Evolutionary conservation across 2,329 filamentous ascomycete genomes (phyloP), one percentile per base, ranked within the genome.

Genomic region (Fusarium sp.): DNA sequence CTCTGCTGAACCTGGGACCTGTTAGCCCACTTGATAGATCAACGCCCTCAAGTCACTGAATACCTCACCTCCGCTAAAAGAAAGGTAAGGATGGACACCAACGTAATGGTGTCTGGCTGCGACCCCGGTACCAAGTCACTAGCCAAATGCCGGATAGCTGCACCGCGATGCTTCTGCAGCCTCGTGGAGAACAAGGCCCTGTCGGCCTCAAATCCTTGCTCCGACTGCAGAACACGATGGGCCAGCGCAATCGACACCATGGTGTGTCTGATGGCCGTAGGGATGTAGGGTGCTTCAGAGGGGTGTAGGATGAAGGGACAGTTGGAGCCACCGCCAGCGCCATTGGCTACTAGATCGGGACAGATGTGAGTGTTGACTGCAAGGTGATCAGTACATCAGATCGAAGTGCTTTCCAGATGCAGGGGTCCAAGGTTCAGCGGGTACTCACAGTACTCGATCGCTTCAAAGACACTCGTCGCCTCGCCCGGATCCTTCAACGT

Each of bases 361-460:
- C 70, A 75, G 5, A 76, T 69, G 27, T 67, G 50, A 17, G 32
- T 27, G 32, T 76, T 76, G 47, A 71, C 72, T 76, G 27, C 11
- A 20, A 22, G 9, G 4, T 15, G 27, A 15, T 40, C 20, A 45
- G 35, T 32, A 32, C 25, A 52, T 20, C 2, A 52, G 45, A n/a
- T 45, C 20, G 1, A 45, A 3, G 40, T 45, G 40, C 15, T 30
- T 20, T 32, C 27, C 27, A 14, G 17, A 6, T 54, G 60, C 56
- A 40, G 2, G 11, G 35, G 10, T n/a, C 25, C 25, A 30, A 17
- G 20, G 17, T 2, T 38, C 17, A 38, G 9, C 9, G 20, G 43
- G 5, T 27, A 47, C 63, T n/a, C 57, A 72, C 72, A 70, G 25
- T 72, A 66, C 27, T 65, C 60, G 5, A 67, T 64, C 9, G 66